These are phyloP conservation scores for Suillus spraguei DNA, from an alignment of 768 basidiomycete genomes.

Conservation along the genomic window DNA sequence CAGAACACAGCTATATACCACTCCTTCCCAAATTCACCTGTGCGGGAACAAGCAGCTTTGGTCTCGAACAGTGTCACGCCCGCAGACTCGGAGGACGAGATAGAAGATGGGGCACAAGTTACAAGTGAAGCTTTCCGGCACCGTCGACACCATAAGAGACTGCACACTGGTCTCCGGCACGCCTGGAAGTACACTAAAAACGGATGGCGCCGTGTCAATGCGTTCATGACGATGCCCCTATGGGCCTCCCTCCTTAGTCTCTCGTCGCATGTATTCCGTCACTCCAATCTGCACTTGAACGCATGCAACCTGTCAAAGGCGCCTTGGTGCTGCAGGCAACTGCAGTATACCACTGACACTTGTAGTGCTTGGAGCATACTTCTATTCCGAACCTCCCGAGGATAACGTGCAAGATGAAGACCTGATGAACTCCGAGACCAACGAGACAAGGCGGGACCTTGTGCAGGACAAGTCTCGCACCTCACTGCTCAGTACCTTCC, in stretches of 20 bases:
- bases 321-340: constrained; percentile 69
- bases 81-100: constrained; percentile 14
- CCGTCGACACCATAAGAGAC: constrained; percentile 21
- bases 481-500: constrained; percentile 44
- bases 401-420: constrained; percentile 17
- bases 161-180: constrained; percentile 21
- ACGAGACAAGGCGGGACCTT: not conserved
- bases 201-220: not conserved
- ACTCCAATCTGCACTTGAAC: constrained; percentile 67
- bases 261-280: constrained; percentile 77
- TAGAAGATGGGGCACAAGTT: constrained; percentile 24
- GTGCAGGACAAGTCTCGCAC: constrained; percentile 27
- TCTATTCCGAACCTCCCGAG: constrained; percentile 51
- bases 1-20: constrained; percentile 47
- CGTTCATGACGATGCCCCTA: constrained; percentile 47
- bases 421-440: not conserved
- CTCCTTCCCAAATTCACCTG: constrained; percentile 65
- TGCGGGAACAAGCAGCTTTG: not conserved
- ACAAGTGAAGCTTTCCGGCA: constrained; percentile 16
- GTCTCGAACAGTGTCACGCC: not conserved
- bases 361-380: constrained; percentile 92
- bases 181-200: not conserved
- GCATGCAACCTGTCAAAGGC: constrained; percentile 66
- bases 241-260: constrained; percentile 79
- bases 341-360: constrained; percentile 89